Evolutionary conservation across 2,329 filamentous ascomycete species (phyloP).

Genomic region (Cercospora sp.): DNA sequence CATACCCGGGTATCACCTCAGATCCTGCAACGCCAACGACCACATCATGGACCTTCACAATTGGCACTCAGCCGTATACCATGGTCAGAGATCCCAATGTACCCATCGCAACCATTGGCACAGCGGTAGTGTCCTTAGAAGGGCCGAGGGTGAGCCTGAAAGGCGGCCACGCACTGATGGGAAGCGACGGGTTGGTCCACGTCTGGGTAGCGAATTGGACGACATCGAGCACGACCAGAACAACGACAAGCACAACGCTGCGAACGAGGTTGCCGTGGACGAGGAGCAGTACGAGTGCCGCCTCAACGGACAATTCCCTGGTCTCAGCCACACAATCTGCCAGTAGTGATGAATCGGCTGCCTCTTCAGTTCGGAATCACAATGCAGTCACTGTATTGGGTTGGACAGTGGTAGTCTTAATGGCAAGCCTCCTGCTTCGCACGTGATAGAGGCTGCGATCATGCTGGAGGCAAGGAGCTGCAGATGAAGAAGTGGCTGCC

Average conservation of each 20-base stretch:
- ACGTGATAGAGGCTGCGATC: not conserved
- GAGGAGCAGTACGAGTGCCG: not conserved
- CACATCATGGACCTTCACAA: not conserved
- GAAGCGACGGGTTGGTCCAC: not conserved
- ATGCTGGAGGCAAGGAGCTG: not conserved
- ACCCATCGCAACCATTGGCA: not conserved
- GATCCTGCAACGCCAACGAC: not conserved
- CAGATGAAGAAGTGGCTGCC: not conserved
- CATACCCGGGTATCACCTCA: not conserved
- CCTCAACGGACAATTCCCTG: not conserved
- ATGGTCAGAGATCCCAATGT: not conserved
- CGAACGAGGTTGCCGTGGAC: not conserved
- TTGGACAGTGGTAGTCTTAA: not conserved
- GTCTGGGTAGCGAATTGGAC: not conserved
- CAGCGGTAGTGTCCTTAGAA: not conserved
- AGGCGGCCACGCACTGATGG: not conserved
- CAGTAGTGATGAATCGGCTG: not conserved
- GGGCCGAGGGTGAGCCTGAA: not conserved
- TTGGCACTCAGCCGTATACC: not conserved
- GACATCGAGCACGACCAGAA: not conserved
- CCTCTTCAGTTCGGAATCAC: not conserved
- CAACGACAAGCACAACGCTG: not conserved
- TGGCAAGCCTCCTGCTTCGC: not conserved
- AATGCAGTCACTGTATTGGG: not conserved
- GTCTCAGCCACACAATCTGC: not conserved